Percentiles rank a stretch among this genome's conserved stretches.
phyloP scores from a whole-genome alignment of 1,284 basidiomycete genomes.

The Ustilago cynodontis region DNA sequence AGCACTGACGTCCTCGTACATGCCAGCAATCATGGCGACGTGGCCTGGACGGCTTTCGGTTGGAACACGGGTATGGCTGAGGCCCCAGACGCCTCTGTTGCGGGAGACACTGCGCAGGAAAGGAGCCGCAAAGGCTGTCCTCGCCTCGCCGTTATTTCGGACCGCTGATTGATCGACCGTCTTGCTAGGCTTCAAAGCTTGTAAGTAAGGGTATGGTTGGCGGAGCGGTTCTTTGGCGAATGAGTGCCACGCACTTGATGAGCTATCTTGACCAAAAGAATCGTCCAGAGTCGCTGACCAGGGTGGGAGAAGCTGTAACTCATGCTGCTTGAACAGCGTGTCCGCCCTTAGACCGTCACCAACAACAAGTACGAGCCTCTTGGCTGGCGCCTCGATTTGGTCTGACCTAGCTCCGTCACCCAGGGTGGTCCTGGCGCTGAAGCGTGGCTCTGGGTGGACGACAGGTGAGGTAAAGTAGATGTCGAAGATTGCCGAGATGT shows the following conservation, averaged over 20 bases:
- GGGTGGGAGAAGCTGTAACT: conserved; percentile 17
- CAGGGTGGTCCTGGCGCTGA: conserved; percentile 34
- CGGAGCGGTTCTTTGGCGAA: conserved; percentile 33
- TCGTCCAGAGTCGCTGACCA: conserved; percentile 44
- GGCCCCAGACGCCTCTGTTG: conserved; percentile 80
- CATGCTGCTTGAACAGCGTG: conserved; percentile 76
- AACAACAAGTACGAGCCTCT: conserved; percentile 83
- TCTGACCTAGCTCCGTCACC: background rate
- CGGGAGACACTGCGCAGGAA: conserved; percentile 78
- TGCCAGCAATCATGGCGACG: conserved; percentile 88
- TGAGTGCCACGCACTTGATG: conserved; percentile 24
- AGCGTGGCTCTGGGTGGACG: conserved; percentile 63
- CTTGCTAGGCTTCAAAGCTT: conserved; percentile 12
- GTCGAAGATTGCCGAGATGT: conserved; percentile 76
- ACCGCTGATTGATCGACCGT: background rate
- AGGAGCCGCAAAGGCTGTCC: conserved; percentile 75
- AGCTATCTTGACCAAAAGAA: conserved; percentile 8
- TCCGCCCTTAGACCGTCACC: conserved; percentile 83
- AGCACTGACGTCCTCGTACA: conserved; percentile 93
- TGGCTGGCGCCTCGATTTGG: conserved; percentile 73
- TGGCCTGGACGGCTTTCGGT: conserved; percentile 89
- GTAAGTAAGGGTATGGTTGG: conserved; percentile 30
- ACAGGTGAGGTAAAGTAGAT: conserved; percentile 81
- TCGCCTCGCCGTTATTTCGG: background rate
- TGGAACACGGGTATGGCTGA: conserved; percentile 88